Evolutionary conservation across 345 rosid species (phyloP).

Genomic region (Pistacia atlantica): DNA sequence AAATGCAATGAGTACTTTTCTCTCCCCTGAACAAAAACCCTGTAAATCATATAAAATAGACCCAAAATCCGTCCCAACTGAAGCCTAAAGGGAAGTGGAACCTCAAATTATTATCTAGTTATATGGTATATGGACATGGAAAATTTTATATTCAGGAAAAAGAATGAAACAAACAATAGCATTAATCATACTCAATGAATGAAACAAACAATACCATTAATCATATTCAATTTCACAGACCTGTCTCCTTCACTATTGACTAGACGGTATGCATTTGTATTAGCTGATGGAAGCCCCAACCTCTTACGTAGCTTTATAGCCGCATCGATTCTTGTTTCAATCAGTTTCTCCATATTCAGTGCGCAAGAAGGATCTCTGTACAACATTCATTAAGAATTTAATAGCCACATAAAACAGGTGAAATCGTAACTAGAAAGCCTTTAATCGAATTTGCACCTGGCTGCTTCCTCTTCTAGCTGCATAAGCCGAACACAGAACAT

Average conservation of each 20-base stretch:
- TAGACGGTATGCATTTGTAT: constrained; percentile 81
- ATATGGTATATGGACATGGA: not conserved
- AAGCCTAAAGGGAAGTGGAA: too few species aligned
- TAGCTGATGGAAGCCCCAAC: constrained; percentile 71
- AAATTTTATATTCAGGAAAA: not conserved
- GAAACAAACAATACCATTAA: not conserved
- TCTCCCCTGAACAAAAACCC: too few species aligned
- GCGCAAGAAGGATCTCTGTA: constrained; percentile 79
- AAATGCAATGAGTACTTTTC: too few species aligned
- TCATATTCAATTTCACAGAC: constrained; percentile 29
- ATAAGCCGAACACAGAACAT: constrained; percentile 89
- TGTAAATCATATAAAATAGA: too few species aligned
- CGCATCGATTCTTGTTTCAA: constrained; percentile 65
- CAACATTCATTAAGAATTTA: constrained; percentile 17
- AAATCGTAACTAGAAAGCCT: not conserved
- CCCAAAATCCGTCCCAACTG: too few species aligned
- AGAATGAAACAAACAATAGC: not conserved
- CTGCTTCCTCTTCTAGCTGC: constrained; percentile 92
- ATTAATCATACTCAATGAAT: not conserved
- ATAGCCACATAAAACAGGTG: not conserved
- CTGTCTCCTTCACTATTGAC: constrained; percentile 93
- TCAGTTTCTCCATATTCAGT: constrained; percentile 74
- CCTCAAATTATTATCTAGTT: not conserved
- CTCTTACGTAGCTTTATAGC: constrained; percentile 59
- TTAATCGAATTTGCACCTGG: constrained; percentile 37